Conservation (phyloP, 306 rosid species). For the Sophora flavescens region DNA sequence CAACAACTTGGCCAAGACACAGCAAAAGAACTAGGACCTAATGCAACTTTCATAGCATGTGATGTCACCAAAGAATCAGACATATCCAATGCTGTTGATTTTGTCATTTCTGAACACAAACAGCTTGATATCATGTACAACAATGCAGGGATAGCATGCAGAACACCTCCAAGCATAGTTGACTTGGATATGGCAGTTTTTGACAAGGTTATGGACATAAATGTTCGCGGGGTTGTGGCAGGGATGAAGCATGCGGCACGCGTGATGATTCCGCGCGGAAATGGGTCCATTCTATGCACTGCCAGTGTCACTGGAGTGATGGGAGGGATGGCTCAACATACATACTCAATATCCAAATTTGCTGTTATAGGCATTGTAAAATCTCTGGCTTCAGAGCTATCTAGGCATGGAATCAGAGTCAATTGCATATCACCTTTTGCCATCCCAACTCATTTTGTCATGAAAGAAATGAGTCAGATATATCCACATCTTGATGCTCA, state of each 20-base stretch:
- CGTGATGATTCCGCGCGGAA: slow-evolving; percentile 75
- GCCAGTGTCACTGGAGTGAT: slow-evolving; percentile 80
- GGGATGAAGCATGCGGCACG: slow-evolving; percentile 90
- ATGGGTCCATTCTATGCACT: slow-evolving; percentile 84
- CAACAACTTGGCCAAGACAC: slow-evolving; percentile 67
- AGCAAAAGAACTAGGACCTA: slow-evolving; percentile 72
- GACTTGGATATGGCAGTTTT: slow-evolving; percentile 67
- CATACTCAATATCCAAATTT: slow-evolving; percentile 77
- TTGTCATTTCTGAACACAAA: slow-evolving; percentile 60
- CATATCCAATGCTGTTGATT: slow-evolving; percentile 81
- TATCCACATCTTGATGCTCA: slow-evolving; percentile 56
- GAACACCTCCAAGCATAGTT: slow-evolving; percentile 71
- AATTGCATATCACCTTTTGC: slow-evolving; percentile 85
- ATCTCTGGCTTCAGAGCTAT: slow-evolving; percentile 70
- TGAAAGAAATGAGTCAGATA: slow-evolving; percentile 58
- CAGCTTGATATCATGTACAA: slow-evolving; percentile 84
- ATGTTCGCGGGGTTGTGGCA: slow-evolving; percentile 75
- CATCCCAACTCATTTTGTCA: slow-evolving; percentile 70
- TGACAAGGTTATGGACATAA: slow-evolving; percentile 72
- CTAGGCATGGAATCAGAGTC: slow-evolving; percentile 72
- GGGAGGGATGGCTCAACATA: slow-evolving; percentile 81
- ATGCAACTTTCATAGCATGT: slow-evolving; percentile 72
- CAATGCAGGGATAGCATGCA: slow-evolving; percentile 88
- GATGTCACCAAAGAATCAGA: slow-evolving; percentile 82
- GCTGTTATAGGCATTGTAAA: slow-evolving; percentile 80